These are phyloP conservation scores for Chondrus crispus DNA, from an alignment of 23 red algal species.

Conservation along the genomic window DNA sequence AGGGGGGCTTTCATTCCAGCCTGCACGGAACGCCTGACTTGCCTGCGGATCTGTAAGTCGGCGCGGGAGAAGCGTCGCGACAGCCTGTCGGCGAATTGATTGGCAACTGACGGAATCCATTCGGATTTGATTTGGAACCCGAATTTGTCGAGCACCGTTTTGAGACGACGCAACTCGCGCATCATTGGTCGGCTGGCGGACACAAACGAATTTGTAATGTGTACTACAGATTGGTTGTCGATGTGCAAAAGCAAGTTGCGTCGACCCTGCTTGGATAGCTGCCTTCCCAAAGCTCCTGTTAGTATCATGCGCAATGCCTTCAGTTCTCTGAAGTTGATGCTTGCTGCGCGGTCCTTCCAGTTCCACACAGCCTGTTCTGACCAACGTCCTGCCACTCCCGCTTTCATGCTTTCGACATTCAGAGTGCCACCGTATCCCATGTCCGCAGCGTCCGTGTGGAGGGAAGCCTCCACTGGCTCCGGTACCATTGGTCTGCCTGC, in stretches of 20 bases:
- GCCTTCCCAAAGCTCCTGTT: not conserved
- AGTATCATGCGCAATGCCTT: not conserved
- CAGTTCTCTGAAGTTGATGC: not conserved
- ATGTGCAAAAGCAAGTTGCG: not conserved
- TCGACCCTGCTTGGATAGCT: not conserved
- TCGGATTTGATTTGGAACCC: not conserved
- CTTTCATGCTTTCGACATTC: not conserved
- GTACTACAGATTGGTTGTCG: not conserved
- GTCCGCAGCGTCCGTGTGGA: slow-evolving; percentile 21
- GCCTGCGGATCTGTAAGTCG: not conserved
- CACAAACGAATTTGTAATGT: slow-evolving; percentile 9
- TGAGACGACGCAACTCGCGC: not conserved
- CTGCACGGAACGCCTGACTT: slow-evolving; percentile 11
- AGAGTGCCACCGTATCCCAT: not conserved
- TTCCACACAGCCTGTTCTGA: not conserved
- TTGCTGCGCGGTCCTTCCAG: not conserved
- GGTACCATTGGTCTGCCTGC: not conserved
- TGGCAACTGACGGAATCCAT: not conserved
- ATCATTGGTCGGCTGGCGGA: not conserved
- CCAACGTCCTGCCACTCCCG: not conserved
- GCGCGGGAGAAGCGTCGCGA: slow-evolving; percentile 12
- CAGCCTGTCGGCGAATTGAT: not conserved
- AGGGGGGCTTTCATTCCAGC: not conserved
- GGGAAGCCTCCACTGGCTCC: not conserved
- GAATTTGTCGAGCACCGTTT: not conserved